phyloP scores from a whole-genome alignment of 768 basidiomycete species.

The Amanita phalloides region DNA sequence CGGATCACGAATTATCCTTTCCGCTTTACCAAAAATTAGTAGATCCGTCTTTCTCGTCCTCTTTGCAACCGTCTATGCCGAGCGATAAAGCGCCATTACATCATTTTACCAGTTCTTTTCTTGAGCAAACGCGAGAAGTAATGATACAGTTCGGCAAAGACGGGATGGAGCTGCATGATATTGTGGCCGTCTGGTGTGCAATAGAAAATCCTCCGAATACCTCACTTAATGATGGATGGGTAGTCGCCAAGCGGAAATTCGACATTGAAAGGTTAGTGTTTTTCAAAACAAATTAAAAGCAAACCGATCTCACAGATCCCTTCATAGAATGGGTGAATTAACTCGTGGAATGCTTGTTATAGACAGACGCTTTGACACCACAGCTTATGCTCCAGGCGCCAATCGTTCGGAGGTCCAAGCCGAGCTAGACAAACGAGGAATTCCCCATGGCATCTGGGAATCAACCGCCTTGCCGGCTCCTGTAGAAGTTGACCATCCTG shows the following conservation, averaged over 20 bases:
- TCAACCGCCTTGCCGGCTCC: constrained; percentile 43
- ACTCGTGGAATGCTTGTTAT: constrained; percentile 85
- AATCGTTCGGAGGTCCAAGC: constrained; percentile 58
- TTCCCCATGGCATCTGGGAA: constrained; percentile 28
- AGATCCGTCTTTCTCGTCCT: constrained; percentile 49
- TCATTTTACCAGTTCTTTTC: constrained; percentile 74
- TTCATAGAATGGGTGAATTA: constrained; percentile 54
- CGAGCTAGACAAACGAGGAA: constrained; percentile 27
- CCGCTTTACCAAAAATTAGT: constrained; percentile 43
- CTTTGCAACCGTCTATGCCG: constrained; percentile 33
- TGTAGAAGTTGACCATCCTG: constrained; percentile 33
- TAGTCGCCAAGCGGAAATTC: constrained; percentile 38
- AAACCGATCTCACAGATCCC: neutral
- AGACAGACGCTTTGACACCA: constrained; percentile 58
- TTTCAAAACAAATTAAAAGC: neutral
- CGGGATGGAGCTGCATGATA: constrained; percentile 85
- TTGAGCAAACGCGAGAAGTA: constrained; percentile 62
- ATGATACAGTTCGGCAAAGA: constrained; percentile 79
- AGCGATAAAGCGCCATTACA: constrained; percentile 45
- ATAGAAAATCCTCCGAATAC: constrained; percentile 51
- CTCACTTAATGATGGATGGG: constrained; percentile 43
- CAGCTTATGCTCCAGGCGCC: constrained; percentile 53
- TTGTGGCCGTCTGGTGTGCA: constrained; percentile 83
- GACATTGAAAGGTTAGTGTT: constrained; percentile 52
- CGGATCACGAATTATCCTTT: constrained; percentile 71